Conservation (phyloP, 371 early-diverging fungal genomes). For the Rhizomucor pusillus region DNA sequence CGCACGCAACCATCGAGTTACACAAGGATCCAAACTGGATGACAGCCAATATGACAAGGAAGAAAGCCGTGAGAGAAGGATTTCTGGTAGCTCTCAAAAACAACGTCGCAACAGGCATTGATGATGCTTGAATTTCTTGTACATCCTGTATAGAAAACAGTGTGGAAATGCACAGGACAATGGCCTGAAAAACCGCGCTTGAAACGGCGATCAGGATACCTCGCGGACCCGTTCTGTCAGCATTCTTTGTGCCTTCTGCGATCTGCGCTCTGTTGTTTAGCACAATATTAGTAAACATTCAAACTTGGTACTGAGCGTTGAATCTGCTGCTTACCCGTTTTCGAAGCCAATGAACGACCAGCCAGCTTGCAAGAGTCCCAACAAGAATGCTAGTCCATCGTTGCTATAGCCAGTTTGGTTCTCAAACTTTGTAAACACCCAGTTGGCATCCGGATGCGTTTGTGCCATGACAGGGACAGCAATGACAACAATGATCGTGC, state of each 20-base stretch:
- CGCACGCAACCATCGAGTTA: constrained; percentile 16
- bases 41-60: constrained; percentile 22
- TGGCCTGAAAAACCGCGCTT: constrained; percentile 32
- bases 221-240: constrained; percentile 32
- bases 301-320: too few species aligned
- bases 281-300: too few species aligned
- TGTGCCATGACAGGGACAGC: constrained; percentile 36
- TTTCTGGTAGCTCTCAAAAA: constrained; percentile 17
- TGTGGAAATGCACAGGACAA: constrained; percentile 29
- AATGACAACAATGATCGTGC: constrained; percentile 35
- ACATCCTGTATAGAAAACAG: constrained; percentile 43
- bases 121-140: constrained; percentile 16
- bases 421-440: constrained; percentile 38
- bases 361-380: constrained; percentile 38
- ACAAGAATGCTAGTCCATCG: constrained; percentile 26
- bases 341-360: constrained; percentile 39
- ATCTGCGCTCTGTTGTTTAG: constrained; percentile 21
- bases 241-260: constrained; percentile 39
- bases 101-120: constrained; percentile 15
- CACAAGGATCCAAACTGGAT: constrained; percentile 23
- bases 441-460: constrained; percentile 24
- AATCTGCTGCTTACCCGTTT: constrained; percentile 14
- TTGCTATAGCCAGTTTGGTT: constrained; percentile 37
- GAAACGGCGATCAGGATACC: constrained; percentile 36
- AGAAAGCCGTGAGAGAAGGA: constrained; percentile 15